A percentile compares a stretch with the other conserved stretches of the same genome.
Evolutionary conservation across 164 flowering plant species (phyloP).

Genomic region (Pachysandra terminalis): DNA sequence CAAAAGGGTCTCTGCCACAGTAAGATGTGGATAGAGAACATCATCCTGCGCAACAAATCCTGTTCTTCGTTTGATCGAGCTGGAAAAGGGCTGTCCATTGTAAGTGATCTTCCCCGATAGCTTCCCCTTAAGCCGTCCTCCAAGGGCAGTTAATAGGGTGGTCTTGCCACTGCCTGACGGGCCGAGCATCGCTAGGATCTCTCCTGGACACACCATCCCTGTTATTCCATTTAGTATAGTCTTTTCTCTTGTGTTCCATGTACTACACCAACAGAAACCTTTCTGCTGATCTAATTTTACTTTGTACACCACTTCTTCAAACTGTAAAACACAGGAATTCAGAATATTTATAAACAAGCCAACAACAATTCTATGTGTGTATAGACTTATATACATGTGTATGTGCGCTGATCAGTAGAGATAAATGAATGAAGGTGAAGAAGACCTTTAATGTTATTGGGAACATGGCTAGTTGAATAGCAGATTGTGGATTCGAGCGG

Average conservation of each 20-base stretch:
- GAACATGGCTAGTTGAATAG: slow-evolving; percentile 25
- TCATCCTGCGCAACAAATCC: slow-evolving; percentile 89
- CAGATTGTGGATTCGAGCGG: slow-evolving; percentile 25
- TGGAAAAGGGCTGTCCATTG: slow-evolving; percentile 66
- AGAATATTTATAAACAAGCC: not conserved
- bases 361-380: not conserved
- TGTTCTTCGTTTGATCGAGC: slow-evolving; percentile 56
- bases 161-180: slow-evolving; percentile 97
- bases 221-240: slow-evolving; percentile 71
- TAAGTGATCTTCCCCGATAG: slow-evolving; percentile 75
- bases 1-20: slow-evolving; percentile 71
- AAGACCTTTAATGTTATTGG: slow-evolving; percentile 72
- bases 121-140: slow-evolving; percentile 66
- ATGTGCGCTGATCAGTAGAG: no score
- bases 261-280: slow-evolving; percentile 22
- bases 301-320: slow-evolving; percentile 75
- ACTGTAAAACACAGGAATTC: slow-evolving; percentile 35
- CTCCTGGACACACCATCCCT: slow-evolving; percentile 78
- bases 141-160: slow-evolving; percentile 78
- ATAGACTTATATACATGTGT: not conserved
- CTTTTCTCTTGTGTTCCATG: slow-evolving; percentile 44
- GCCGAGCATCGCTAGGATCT: slow-evolving; percentile 81
- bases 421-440: no score
- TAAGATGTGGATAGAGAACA: slow-evolving; percentile 75
- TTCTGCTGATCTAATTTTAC: slow-evolving; percentile 52